Evolutionary conservation across 352 stramenopile species (phyloP), one percentile per base, ranked within the genome.

Genomic region (Globisporangium solare): DNA sequence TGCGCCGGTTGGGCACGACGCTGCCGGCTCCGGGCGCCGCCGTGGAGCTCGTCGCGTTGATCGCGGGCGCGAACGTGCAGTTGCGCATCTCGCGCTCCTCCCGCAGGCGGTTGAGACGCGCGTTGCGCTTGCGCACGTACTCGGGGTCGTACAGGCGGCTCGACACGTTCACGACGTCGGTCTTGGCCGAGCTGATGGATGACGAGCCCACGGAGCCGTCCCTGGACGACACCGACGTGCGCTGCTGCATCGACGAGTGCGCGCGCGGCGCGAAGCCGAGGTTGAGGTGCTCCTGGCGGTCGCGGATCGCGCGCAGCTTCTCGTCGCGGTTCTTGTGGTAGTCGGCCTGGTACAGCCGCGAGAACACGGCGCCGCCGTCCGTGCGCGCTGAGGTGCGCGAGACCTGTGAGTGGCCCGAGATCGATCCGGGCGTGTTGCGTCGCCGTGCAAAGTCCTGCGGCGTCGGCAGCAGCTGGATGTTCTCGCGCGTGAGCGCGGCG

Each of bases 101-200:
- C 13, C 73, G 67, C 71, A 94, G 76, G 17, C 79, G 76, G 22
- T 86, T 70, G n/a, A 94, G 72, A 43, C 81, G 74, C 37, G 78
- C 79, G 47, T 84, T 88, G 54, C 84, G 80, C 57, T 92, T 91
- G 42, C 71, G 71, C 53, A 92, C 70, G 64, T 94, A 94, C 10
- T 92, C 82, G 7, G 84, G 82, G 61, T 94, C 82, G 68, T 94
- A 94, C 40, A 94, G 68, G 2, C 84, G 80, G 37, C 80, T 92
- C 12, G 84, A 92, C 32, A 91, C 68, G 56, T 79, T 83, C 31
- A 82, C 59, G 21, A 90, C 67, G 60, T 94, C 83, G 41, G 83
- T 94, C 66, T 89, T 91, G 56, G 79, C 72, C 20, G 81, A 90
- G 32, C 71, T 66, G 47, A 83, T 71, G 7, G 66, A 75, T 17